Evolutionary conservation across 2,329 filamentous ascomycete species (phyloP).

Genomic region (Byssochlamys sp.): DNA sequence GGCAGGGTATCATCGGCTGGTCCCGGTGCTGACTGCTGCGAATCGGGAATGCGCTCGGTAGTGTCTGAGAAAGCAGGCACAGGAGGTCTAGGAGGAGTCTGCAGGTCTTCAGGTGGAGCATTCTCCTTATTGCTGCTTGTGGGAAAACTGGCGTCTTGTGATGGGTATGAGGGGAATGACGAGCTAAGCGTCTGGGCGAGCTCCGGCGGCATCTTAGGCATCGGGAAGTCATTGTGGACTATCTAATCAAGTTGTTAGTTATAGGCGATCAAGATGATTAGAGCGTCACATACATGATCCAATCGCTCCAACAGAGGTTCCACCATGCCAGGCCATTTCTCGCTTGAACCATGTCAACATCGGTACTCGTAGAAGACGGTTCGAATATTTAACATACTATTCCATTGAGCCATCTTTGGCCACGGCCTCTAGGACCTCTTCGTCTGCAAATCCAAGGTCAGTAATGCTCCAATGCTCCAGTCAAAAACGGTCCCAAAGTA

Average conservation of each 20-base stretch:
- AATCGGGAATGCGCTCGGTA: conserved; percentile 34
- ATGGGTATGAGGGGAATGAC: conserved; percentile 15
- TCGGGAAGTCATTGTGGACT: conserved; percentile 63
- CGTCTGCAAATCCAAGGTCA: conserved; percentile 24
- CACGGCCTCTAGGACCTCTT: conserved; percentile 46
- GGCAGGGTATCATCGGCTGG: conserved; percentile 48
- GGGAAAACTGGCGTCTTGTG: conserved; percentile 18
- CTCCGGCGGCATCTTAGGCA: conserved; percentile 48
- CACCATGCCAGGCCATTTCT: conserved; percentile 59
- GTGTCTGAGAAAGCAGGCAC: conserved; percentile 28
- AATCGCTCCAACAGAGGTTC: conserved; percentile 57
- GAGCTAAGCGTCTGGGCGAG: conserved; percentile 28
- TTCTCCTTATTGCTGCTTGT: conserved; percentile 33
- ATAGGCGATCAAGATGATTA: conserved; percentile 2
- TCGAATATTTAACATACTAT: conserved; percentile 35
- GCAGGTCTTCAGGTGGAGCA: conserved; percentile 20
- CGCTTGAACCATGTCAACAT: conserved; percentile 41
- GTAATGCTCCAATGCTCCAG: not conserved
- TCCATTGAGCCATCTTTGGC: conserved; percentile 52
- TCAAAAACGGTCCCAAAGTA: not conserved
- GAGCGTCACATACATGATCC: conserved; percentile 46
- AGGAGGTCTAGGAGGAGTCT: conserved; percentile 25
- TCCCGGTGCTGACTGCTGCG: conserved; percentile 36
- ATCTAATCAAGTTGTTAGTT: conserved; percentile 47
- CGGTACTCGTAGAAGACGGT: conserved; percentile 3